Conservation (phyloP, 2,329 filamentous ascomycete genomes). For the Fusarium solani-melongenae region DNA sequence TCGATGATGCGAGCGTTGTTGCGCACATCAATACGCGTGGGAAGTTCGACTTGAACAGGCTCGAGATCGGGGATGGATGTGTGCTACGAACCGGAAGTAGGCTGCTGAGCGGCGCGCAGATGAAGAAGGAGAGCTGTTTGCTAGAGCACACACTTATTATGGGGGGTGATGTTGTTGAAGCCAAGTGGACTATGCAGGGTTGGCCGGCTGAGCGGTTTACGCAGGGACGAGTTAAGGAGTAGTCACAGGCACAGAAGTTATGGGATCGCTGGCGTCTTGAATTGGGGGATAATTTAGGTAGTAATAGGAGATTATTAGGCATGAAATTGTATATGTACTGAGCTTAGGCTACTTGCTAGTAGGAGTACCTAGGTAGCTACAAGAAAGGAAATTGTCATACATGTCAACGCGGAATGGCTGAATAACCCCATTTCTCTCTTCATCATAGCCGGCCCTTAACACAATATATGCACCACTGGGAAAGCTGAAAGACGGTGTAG, state of each 20-base stretch:
- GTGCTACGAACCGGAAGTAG: constrained; percentile 64
- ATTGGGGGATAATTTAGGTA: not conserved
- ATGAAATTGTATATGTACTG: not conserved
- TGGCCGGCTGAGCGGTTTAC: constrained; percentile 56
- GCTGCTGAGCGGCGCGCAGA: constrained; percentile 63
- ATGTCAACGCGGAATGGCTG: no score
- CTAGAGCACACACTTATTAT: constrained; percentile 69
- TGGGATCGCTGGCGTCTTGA: not conserved
- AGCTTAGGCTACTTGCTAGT: not conserved
- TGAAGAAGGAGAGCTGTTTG: constrained; percentile 64
- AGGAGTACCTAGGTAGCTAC: not conserved
- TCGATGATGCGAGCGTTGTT: constrained; percentile 67
- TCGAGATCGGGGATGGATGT: constrained; percentile 62
- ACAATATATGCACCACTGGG: no score
- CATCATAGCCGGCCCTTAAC: no score
- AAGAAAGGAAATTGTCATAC: not conserved
- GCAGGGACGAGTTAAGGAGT: not conserved
- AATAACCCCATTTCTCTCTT: no score
- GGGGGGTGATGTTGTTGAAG: constrained; percentile 65
- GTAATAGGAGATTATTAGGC: not conserved
- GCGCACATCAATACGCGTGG: constrained; percentile 67
- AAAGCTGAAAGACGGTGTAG: no score
- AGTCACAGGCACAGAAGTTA: not conserved
- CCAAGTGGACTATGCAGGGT: constrained; percentile 62
- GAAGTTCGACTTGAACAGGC: constrained; percentile 64